These are phyloP conservation scores for Hyaloraphidium curvatum DNA, from an alignment of 192 early-diverging fungal species.

Conservation along the genomic window DNA sequence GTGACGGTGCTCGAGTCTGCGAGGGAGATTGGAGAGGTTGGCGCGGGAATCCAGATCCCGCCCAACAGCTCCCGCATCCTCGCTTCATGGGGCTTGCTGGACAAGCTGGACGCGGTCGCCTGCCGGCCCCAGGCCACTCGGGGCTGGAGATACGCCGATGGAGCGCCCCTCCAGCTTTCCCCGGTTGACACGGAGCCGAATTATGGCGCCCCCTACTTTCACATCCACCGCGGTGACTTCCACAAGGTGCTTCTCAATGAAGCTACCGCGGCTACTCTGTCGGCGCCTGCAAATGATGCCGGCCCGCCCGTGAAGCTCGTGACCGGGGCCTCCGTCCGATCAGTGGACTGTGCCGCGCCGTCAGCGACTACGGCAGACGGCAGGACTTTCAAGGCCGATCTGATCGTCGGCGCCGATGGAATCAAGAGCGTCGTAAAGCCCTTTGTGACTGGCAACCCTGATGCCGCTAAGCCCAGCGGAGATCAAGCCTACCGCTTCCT, in stretches of 20 bases:
- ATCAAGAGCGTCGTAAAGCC: not conserved
- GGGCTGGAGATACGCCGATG: not conserved
- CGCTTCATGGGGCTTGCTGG: not conserved
- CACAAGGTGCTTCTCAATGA: not conserved
- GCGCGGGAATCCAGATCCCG: not conserved
- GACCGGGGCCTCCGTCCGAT: not conserved
- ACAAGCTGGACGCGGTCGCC: not conserved
- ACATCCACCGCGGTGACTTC: not conserved
- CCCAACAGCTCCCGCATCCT: not conserved
- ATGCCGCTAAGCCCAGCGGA: not conserved
- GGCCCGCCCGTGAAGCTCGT: not conserved
- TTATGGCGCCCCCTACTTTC: not conserved
- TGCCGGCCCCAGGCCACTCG: not conserved
- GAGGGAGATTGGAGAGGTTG: not conserved
- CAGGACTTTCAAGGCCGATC: not conserved
- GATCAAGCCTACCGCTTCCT: slow-evolving; percentile 2
- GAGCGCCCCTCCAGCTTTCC: not conserved
- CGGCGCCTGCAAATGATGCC: not conserved
- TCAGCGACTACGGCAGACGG: not conserved
- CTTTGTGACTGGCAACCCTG: not conserved
- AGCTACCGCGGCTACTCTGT: not conserved
- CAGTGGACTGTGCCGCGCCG: not conserved
- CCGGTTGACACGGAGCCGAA: not conserved
- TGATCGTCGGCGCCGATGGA: not conserved
- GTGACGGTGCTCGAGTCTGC: not conserved